Percentiles rank a stretch among this genome's conserved stretches.
phyloP scores from a whole-genome alignment of 768 basidiomycete species.

The Hypholoma sublateritium region DNA sequence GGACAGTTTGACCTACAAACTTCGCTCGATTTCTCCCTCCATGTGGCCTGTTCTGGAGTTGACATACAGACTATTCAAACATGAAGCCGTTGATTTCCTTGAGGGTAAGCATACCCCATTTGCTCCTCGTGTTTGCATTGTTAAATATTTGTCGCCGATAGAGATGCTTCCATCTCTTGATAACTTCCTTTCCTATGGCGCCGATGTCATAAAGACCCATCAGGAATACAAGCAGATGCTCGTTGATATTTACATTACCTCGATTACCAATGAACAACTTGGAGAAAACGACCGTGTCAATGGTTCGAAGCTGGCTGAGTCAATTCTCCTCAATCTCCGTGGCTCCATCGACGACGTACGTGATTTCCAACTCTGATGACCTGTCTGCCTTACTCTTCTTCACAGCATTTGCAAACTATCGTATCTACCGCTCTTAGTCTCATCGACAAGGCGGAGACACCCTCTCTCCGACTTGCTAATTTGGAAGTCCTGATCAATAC shows the following conservation, averaged over 20 bases:
- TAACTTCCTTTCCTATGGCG: slow-evolving; percentile 86
- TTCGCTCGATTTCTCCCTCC: slow-evolving; percentile 68
- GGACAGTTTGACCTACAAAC: slow-evolving; percentile 82
- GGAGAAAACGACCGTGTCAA: slow-evolving; percentile 85
- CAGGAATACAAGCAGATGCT: slow-evolving; percentile 78
- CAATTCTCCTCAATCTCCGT: slow-evolving; percentile 75
- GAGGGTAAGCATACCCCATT: slow-evolving; percentile 54
- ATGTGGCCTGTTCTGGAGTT: slow-evolving; percentile 90
- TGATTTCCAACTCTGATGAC: slow-evolving; percentile 2
- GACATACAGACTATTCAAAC: slow-evolving; percentile 81
- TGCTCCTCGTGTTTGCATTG: background rate
- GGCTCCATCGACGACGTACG: slow-evolving; percentile 79
- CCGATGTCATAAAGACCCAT: slow-evolving; percentile 69
- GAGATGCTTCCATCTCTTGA: slow-evolving; percentile 89
- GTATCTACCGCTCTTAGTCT: slow-evolving; percentile 59
- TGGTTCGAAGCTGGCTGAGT: slow-evolving; percentile 84
- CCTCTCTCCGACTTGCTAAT: slow-evolving; percentile 69
- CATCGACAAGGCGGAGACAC: slow-evolving; percentile 62
- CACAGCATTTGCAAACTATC: slow-evolving; percentile 63
- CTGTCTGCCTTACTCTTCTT: background rate
- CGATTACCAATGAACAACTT: slow-evolving; percentile 66
- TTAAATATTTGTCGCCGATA: slow-evolving; percentile 21
- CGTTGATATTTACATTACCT: slow-evolving; percentile 79
- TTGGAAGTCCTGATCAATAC: slow-evolving; percentile 83
- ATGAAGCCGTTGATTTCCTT: slow-evolving; percentile 82